These are phyloP conservation scores for Chaetothyriales sp. DNA, from an alignment of 2,329 filamentous ascomycete species.

Conservation along the genomic window DNA sequence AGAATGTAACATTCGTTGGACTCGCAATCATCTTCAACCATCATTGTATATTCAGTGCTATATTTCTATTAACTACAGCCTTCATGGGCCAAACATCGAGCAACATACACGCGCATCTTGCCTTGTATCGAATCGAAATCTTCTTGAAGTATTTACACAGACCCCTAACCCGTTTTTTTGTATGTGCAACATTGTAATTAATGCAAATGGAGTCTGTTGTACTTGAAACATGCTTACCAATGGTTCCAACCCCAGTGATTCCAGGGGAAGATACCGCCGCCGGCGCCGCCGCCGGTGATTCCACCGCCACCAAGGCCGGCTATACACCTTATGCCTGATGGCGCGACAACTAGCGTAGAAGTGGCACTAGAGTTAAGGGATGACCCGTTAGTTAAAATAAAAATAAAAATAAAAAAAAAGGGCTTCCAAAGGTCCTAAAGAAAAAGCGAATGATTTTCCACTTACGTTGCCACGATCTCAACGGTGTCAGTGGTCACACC, in stretches of 20 bases:
- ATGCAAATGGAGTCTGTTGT: neutral
- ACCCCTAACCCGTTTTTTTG: neutral
- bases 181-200: neutral
- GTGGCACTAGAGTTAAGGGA: neutral
- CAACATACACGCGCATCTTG: too few species aligned
- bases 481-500: neutral
- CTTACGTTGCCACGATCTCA: neutral
- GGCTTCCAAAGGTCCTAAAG: neutral
- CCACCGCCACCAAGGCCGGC: too few species aligned
- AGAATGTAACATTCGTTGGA: too few species aligned
- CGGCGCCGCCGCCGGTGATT: too few species aligned
- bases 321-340: neutral
- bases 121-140: too few species aligned
- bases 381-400: neutral
- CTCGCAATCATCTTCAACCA: too few species aligned
- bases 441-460: neutral
- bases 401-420: too few species aligned
- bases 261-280: too few species aligned
- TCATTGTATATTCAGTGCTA: too few species aligned
- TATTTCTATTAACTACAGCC: too few species aligned
- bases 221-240: neutral
- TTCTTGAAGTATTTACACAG: neutral
- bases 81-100: too few species aligned
- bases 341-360: neutral
- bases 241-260: neutral